A percentile compares a stretch with the other conserved stretches of the same genome.
Conservation (phyloP, 2,329 filamentous ascomycete species). For the Elsinoe fawcettii region DNA sequence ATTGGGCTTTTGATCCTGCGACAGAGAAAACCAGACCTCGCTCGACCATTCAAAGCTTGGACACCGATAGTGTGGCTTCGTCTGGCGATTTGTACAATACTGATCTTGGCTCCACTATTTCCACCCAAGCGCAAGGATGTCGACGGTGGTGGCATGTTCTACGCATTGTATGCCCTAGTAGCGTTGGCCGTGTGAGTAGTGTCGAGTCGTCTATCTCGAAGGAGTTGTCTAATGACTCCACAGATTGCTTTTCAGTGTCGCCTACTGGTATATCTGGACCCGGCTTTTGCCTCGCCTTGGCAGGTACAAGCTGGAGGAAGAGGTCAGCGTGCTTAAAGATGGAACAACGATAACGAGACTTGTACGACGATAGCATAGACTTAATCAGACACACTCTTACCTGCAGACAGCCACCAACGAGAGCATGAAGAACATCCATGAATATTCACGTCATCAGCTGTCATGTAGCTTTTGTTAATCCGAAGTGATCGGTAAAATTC, state of each 20-base stretch:
- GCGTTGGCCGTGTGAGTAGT: constrained; percentile 45
- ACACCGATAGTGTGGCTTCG: constrained; percentile 44
- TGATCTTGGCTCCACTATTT: constrained; percentile 55
- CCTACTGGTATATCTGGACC: constrained; percentile 65
- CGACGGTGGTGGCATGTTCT: constrained; percentile 40
- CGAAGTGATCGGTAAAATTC: no score
- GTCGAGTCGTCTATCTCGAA: neutral
- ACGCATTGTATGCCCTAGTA: constrained; percentile 47
- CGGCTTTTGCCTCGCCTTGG: constrained; percentile 51
- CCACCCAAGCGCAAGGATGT: constrained; percentile 44
- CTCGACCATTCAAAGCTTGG: constrained; percentile 60
- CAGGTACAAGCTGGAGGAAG: constrained; percentile 56
- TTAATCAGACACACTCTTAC: neutral
- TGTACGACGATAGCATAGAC: neutral
- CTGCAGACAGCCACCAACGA: no score
- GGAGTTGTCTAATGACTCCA: constrained; percentile 14
- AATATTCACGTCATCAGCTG: no score
- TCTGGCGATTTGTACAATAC: constrained; percentile 45
- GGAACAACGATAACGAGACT: constrained; percentile 56
- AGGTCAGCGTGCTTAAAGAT: constrained; percentile 52
- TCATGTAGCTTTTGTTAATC: no score
- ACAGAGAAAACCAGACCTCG: constrained; percentile 50
- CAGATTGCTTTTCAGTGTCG: constrained; percentile 50
- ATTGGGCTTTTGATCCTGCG: constrained; percentile 55
- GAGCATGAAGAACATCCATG: no score